Evolutionary conservation across 306 rosid species (phyloP), one percentile per base, ranked within the genome.

Genomic region (Lathyrus aphaca): DNA sequence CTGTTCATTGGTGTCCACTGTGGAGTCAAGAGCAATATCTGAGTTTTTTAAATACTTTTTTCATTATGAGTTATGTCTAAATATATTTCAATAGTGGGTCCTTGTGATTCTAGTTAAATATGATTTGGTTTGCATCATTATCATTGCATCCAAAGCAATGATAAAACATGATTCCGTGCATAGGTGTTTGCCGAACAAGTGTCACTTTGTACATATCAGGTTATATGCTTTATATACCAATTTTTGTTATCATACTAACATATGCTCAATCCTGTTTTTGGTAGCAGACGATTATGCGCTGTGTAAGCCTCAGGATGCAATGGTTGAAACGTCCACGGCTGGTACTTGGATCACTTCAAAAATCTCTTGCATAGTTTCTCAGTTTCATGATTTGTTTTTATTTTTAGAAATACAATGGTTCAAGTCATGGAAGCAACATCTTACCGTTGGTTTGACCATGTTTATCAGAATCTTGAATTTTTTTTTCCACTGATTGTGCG

Each of bases 261-360:
- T 1, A 23, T 61, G 18, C 15, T 68, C 10, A 59, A 18, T 46
- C 48, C 68, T 29, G 42, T 56, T 71, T 64, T 42, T 82, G 82
- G 96, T 85, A 75, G 68, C 80, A 38, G 95, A 93, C 71, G 96
- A 90, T 40, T 74, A 58, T 16, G 81, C 69, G 5, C 78, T 83
- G 2, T 2, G 6, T 32, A 32, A 32, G 38, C 9, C 38, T 32
- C 38, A 6, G 0, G 29, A 25, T 25, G 88, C 88, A 16, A 90
- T 90, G 96, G 76, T 77, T 66, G 96, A 93, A 82, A 96, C 86
- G 72, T 72, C 76, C 17, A 85, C 85, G 61, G 81, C 94, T 67
- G 98, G 97, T 93, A 79, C 39, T 15, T 63, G 12, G 23, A 46
- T 48, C 6, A 43, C 15, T 5, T 11, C 1, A 23, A 38, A 44